Percentiles rank a stretch among this genome's conserved stretches.
These are phyloP conservation scores for Hansenula anomala DNA, from an alignment of 1,139 yeast species.

Conservation along the genomic window DNA sequence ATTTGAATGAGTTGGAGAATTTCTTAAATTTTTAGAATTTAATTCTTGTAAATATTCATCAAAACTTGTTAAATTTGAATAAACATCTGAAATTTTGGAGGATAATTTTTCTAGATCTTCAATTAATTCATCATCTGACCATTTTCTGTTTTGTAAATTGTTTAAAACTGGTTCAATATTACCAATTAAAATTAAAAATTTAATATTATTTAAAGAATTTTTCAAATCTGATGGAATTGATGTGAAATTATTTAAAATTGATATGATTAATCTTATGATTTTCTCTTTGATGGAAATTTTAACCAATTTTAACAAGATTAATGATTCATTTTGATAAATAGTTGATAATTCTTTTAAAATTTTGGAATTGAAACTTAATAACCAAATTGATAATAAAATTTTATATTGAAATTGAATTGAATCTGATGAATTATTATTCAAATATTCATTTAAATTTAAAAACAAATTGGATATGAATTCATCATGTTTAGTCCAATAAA, in stretches of 20 bases:
- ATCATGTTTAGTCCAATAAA: slow-evolving; percentile 51
- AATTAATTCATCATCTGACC: slow-evolving; percentile 91
- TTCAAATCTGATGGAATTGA: slow-evolving; percentile 27
- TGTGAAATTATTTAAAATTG: slow-evolving; percentile 63
- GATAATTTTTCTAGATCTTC: slow-evolving; percentile 60
- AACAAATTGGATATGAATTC: slow-evolving; percentile 55
- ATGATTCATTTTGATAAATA: slow-evolving; percentile 33
- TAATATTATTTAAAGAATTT: slow-evolving; percentile 33
- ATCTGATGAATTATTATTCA: slow-evolving; percentile 37
- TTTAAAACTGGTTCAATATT: slow-evolving; percentile 69
- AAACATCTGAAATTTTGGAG: slow-evolving; percentile 63
- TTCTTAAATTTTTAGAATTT: slow-evolving; percentile 68
- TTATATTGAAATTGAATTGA: slow-evolving; percentile 78
- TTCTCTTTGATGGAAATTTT: slow-evolving; percentile 89
- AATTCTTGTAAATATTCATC: slow-evolving; percentile 90
- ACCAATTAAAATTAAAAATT: slow-evolving; percentile 70
- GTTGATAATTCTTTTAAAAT: slow-evolving; percentile 49
- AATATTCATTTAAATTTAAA: slow-evolving; percentile 31
- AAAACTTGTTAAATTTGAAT: slow-evolving; percentile 78
- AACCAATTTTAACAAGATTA: slow-evolving; percentile 58
- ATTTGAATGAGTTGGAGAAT: slow-evolving; percentile 93
- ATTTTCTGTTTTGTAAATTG: slow-evolving; percentile 77
- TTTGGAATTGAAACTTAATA: slow-evolving; percentile 64
- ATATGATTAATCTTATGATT: slow-evolving; percentile 75
- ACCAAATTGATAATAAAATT: slow-evolving; percentile 76